A percentile compares a stretch with the other conserved stretches of the same genome.
These are phyloP conservation scores for Penicillium paradoxum DNA, from an alignment of 495 filamentous ascomycete genomes.

Conservation along the genomic window DNA sequence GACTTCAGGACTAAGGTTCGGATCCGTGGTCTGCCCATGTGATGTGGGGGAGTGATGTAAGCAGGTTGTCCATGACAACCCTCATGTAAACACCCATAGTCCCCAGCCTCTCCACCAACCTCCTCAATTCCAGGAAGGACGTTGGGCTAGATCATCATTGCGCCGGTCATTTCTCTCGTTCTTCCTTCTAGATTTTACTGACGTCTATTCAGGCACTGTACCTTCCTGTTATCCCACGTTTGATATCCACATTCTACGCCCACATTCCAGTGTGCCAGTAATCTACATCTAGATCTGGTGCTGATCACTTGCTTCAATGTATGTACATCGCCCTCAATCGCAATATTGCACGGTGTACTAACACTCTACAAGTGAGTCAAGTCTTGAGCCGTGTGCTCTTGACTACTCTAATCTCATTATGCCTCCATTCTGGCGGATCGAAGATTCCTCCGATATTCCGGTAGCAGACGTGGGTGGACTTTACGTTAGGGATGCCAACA, in stretches of 20 bases:
- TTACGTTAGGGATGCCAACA: constrained; percentile 6
- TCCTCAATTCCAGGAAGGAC: constrained; percentile 31
- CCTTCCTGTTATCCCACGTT: not conserved
- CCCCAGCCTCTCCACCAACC: constrained; percentile 46
- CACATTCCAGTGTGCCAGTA: constrained; percentile 6
- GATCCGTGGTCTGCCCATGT: not conserved
- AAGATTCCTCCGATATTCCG: constrained; percentile 27
- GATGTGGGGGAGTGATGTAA: constrained; percentile 1
- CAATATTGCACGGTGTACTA: constrained; percentile 9
- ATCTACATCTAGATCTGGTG: constrained; percentile 8
- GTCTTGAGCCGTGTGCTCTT: constrained; percentile 41
- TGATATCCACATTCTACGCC: not conserved
- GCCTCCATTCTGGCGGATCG: constrained; percentile 29
- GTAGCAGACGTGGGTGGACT: constrained; percentile 4
- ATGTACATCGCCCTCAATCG: not conserved
- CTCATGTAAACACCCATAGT: constrained; percentile 27
- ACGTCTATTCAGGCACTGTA: constrained; percentile 2
- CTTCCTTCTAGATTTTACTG: constrained; percentile 2
- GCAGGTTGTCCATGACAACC: constrained; percentile 21
- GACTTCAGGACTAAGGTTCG: not conserved
- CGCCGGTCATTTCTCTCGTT: constrained; percentile 9
- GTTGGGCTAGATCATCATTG: constrained; percentile 10
- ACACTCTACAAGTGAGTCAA: constrained; percentile 17
- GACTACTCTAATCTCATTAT: constrained; percentile 29
- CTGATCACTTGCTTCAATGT: constrained; percentile 14